A percentile compares a stretch with the other conserved stretches of the same genome.
These are phyloP conservation scores for Diplodia seriata DNA, from an alignment of 2,329 filamentous ascomycete genomes.

Conservation along the genomic window DNA sequence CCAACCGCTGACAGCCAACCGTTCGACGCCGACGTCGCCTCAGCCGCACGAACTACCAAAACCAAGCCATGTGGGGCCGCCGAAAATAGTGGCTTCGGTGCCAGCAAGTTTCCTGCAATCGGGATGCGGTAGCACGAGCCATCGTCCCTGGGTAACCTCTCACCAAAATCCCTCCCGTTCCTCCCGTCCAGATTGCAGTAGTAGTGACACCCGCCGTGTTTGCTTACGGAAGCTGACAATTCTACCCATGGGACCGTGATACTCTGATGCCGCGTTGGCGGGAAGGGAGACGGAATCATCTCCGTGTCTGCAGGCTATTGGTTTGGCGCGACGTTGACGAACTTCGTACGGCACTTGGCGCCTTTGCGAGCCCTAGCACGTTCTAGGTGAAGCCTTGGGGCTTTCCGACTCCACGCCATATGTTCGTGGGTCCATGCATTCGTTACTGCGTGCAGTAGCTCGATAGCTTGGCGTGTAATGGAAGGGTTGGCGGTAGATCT, in stretches of 20 bases:
- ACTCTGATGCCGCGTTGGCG: neutral
- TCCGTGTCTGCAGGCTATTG: conserved; percentile 2
- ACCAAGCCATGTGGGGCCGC: conserved; percentile 3
- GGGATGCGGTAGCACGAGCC: neutral
- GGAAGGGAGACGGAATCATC: neutral
- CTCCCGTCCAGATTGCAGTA: too few species aligned
- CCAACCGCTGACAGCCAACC: neutral
- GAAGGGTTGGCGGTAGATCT: neutral
- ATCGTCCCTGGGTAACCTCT: neutral
- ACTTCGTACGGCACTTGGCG: neutral
- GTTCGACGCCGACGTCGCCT: neutral
- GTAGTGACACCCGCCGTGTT: neutral
- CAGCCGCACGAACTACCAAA: neutral
- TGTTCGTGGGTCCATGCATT: neutral
- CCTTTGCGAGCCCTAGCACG: neutral
- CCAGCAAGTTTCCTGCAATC: neutral
- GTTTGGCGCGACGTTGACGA: neutral
- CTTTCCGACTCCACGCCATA: neutral
- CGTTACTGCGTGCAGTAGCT: neutral
- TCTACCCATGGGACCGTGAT: neutral
- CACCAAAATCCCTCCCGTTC: neutral
- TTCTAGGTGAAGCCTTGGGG: neutral
- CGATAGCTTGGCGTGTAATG: neutral
- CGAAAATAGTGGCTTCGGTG: neutral
- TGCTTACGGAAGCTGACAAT: neutral